Percentiles rank a stretch among this genome's conserved stretches.
phyloP scores from a whole-genome alignment of 2,329 filamentous ascomycete genomes.

The Colletotrichum navitas region DNA sequence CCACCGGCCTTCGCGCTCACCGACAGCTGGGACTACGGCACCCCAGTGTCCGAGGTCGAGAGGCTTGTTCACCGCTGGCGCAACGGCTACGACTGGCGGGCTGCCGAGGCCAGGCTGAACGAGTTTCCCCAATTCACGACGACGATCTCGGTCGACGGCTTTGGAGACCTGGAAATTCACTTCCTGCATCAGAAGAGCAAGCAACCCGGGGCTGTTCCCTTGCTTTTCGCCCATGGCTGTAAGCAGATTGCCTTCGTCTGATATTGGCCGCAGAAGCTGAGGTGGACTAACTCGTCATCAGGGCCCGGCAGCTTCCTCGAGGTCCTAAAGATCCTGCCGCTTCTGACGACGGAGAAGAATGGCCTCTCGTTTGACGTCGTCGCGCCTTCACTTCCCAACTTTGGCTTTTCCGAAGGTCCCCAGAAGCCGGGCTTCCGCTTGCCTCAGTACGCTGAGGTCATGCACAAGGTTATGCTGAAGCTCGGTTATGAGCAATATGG shows the following conservation, averaged over 20 bases:
- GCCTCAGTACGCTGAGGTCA: conserved; percentile 61
- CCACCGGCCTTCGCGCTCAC: conserved; percentile 50
- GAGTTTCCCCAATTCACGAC: conserved; percentile 69
- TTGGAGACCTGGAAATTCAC: conserved; percentile 71
- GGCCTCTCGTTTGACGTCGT: conserved; percentile 67
- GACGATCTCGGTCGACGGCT: conserved; percentile 66
- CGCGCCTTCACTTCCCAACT: conserved; percentile 69
- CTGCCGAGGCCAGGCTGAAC: conserved; percentile 70
- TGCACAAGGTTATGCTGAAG: conserved; percentile 76
- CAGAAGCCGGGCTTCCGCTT: conserved; percentile 50
- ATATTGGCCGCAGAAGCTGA: not conserved
- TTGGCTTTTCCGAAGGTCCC: conserved; percentile 61
- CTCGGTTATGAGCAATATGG: conserved; percentile 75
- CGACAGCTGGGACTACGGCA: conserved; percentile 51
- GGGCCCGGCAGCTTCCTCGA: conserved; percentile 78
- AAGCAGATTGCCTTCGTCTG: conserved; percentile 32
- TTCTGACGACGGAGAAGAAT: conserved; percentile 53
- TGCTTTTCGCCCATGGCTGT: conserved; percentile 78
- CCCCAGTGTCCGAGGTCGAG: conserved; percentile 50
- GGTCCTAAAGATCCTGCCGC: conserved; percentile 70
- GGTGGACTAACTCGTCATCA: not conserved
- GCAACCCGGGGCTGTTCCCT: conserved; percentile 67
- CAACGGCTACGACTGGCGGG: conserved; percentile 72
- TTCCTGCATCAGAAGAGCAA: conserved; percentile 71
- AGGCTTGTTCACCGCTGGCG: conserved; percentile 54